Percentiles rank a stretch among this genome's conserved stretches.
These are phyloP conservation scores for Exophiala aquamarina DNA, from an alignment of 2,329 filamentous ascomycete species.

Conservation along the genomic window DNA sequence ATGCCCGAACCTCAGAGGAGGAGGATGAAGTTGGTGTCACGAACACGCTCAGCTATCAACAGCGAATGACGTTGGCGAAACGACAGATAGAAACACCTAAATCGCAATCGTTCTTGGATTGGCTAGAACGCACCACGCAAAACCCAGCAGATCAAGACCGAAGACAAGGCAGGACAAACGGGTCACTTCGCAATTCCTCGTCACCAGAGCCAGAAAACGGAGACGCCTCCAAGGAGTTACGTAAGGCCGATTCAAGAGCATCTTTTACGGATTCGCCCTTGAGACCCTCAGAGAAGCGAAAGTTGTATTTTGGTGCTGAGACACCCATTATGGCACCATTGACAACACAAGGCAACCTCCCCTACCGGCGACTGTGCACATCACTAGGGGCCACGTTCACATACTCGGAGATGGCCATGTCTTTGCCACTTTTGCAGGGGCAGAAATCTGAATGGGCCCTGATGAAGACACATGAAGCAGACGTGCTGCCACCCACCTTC, in stretches of 20 bases:
- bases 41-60: conserved; percentile 69
- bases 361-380: conserved; percentile 86
- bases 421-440: conserved; percentile 83
- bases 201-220: conserved; percentile 39
- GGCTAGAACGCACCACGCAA: conserved; percentile 67
- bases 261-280: conserved; percentile 83
- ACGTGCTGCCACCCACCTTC: conserved; percentile 71
- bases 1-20: conserved; percentile 16
- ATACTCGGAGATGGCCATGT: conserved; percentile 98
- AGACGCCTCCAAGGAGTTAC: conserved; percentile 43
- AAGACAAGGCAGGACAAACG: conserved; percentile 43
- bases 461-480: conserved; percentile 86
- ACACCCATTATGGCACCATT: conserved; percentile 92
- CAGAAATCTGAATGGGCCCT: conserved; percentile 92
- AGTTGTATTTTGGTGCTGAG: conserved; percentile 89
- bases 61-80: conserved; percentile 74
- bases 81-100: conserved; percentile 69
- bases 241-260: conserved; percentile 71
- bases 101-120: conserved; percentile 73
- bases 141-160: conserved; percentile 33
- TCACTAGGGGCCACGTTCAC: conserved; percentile 88
- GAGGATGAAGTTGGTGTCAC: conserved; percentile 62
- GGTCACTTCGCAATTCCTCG: conserved; percentile 24
- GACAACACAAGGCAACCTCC: conserved; percentile 94
- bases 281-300: conserved; percentile 87